Evolutionary conservation across 345 rosid species (phyloP), one percentile per base, ranked within the genome.

Genomic region (Salix koriyanagi): DNA sequence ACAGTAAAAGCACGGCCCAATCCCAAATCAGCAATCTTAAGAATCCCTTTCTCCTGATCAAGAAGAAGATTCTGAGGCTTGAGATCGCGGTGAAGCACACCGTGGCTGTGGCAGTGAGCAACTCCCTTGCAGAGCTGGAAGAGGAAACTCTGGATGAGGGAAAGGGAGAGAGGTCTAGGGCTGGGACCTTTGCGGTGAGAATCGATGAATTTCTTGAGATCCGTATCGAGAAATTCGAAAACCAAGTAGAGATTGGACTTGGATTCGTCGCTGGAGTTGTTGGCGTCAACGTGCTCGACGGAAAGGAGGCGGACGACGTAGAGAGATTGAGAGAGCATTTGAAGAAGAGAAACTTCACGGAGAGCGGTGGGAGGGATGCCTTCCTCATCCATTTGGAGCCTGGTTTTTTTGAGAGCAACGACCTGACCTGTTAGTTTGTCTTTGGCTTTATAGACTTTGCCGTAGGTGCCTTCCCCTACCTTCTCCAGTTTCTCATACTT

Each of bases 301-400:
- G 77, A 83, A 82, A 95, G 97, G 65, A 95, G 91, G 34, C 97
- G 96, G 60, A 95, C 99, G 19, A 93, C 84, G 81, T 93, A 93
- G 79, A 95, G 87, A 30, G 97, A 95, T 41, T 91, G 91, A 2
- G 99, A 95, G 26, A 95, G 87, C 94, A 95, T 82, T 76, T 93
- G 99, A 50, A 95, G 99, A 66, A 95, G 90, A 30, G 97, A 95
- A 39, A 93, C 94, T 80, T 95, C 97, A 0, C 99, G 91, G 80
- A 93, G 97, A 1, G 99, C 97, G 30, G 99, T 94, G 0, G 99
- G 99, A 37, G 99, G 99, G 1, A 94, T 84, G 69, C 99, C 99
- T 81, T 94, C 99, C 73, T 94, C 99, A 87, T 93, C 99, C 91
- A 93, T 94, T 82, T 94, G 97, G 23, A 94, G 92, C 7, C 99